Percentiles rank a stretch among this genome's conserved stretches.
Evolutionary conservation across 2,329 filamentous ascomycete species (phyloP).

Genomic region (Lomentospora prolificans): DNA sequence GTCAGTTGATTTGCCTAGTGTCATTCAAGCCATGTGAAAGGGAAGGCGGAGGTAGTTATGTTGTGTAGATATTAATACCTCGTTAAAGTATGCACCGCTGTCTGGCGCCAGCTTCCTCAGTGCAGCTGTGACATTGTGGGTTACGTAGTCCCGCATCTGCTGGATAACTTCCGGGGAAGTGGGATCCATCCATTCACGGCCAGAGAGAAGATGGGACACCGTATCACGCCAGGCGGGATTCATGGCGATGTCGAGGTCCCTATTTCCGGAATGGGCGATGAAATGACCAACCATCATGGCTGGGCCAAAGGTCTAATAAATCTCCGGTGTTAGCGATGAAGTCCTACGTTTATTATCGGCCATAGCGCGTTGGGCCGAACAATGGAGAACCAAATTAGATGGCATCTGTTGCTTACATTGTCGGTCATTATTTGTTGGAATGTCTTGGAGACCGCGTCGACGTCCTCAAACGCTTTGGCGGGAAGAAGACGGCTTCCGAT

Average conservation of each 20-base stretch:
- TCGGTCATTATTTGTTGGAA: neutral
- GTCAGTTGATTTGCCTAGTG: too few relatives aligned
- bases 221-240: conserved; percentile 19
- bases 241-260: conserved; percentile 15
- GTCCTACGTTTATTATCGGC: too few relatives aligned
- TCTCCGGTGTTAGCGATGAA: too few relatives aligned
- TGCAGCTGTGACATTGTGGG: conserved; percentile 19
- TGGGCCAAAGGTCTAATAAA: conserved; percentile 9
- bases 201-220: conserved; percentile 12
- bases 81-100: conserved; percentile 32
- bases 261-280: conserved; percentile 17
- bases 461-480: neutral
- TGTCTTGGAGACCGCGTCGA: neutral
- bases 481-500: conserved; percentile 3
- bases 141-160: conserved; percentile 17
- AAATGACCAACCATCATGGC: conserved; percentile 19
- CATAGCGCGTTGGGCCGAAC: too few relatives aligned
- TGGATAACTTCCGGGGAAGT: conserved; percentile 12
- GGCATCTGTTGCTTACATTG: too few relatives aligned
- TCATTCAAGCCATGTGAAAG: too few relatives aligned
- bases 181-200: conserved; percentile 13
- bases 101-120: conserved; percentile 25
- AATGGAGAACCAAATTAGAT: too few relatives aligned
- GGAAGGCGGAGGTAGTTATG: too few relatives aligned
- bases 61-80: too few relatives aligned